These are phyloP conservation scores for Suhomyces chickasaworum DNA, from an alignment of 1,139 yeast species.

Conservation along the genomic window DNA sequence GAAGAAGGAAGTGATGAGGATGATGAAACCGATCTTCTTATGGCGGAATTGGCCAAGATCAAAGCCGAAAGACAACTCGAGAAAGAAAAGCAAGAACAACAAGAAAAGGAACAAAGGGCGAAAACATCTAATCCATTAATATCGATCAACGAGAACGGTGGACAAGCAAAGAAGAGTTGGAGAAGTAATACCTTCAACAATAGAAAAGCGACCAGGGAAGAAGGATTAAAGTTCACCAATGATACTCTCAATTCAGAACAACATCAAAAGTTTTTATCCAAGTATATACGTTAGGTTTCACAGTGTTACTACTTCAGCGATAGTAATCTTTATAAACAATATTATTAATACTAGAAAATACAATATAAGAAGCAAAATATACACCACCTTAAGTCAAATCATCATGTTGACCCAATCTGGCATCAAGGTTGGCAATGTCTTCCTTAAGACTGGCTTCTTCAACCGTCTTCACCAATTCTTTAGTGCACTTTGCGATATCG, in stretches of 20 bases:
- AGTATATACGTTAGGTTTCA: constrained; percentile 51
- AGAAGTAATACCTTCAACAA: constrained; percentile 52
- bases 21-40: constrained; percentile 39
- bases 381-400: constrained; percentile 30
- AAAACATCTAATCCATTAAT: constrained; percentile 48
- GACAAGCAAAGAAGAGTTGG: constrained; percentile 50
- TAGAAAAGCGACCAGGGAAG: constrained; percentile 21
- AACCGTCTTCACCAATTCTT: constrained; percentile 91
- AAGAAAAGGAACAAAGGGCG: constrained; percentile 23
- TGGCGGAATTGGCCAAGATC: constrained; percentile 57
- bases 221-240: constrained; percentile 50
- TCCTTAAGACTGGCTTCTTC: constrained; percentile 90
- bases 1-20: constrained; percentile 22
- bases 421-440: constrained; percentile 61
- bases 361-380: constrained; percentile 11
- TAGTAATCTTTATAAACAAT: neutral
- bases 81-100: constrained; percentile 31
- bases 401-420: constrained; percentile 42
- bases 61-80: constrained; percentile 44
- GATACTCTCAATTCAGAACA: constrained; percentile 68
- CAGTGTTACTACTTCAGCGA: neutral
- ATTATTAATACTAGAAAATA: constrained; percentile 11
- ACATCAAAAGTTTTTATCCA: constrained; percentile 70
- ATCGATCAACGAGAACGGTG: constrained; percentile 15
- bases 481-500: constrained; percentile 94